A percentile compares a stretch with the other conserved stretches of the same genome.
phyloP scores from a whole-genome alignment of 2,329 filamentous ascomycete species.

The Cordyceps cateniannulata region DNA sequence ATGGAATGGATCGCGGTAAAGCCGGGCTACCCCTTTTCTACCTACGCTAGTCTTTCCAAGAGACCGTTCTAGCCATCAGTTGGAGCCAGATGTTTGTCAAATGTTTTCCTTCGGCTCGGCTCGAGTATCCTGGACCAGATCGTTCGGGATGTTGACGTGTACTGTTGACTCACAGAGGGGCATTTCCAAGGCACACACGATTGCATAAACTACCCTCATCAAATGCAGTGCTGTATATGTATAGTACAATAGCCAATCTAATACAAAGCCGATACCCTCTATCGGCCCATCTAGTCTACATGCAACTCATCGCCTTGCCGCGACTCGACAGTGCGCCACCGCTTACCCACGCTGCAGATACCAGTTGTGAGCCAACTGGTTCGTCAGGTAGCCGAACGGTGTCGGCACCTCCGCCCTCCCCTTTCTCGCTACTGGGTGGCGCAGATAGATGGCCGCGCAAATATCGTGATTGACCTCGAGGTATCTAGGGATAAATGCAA shows the following conservation, averaged over 20 bases:
- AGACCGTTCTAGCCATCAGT: neutral
- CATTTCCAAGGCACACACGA: neutral
- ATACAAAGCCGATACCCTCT: neutral
- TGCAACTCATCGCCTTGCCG: neutral
- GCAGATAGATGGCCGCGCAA: slow-evolving; percentile 88
- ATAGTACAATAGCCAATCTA: slow-evolving; percentile 9
- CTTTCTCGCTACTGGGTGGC: slow-evolving; percentile 84
- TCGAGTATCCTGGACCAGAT: too few relatives aligned
- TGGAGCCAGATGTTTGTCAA: too few relatives aligned
- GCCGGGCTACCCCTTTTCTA: neutral
- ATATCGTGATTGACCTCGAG: slow-evolving; percentile 97
- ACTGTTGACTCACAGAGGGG: too few relatives aligned
- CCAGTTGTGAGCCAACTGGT: slow-evolving; percentile 86
- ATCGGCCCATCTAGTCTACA: slow-evolving; percentile 7
- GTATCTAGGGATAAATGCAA: slow-evolving; percentile 91
- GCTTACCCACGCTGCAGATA: slow-evolving; percentile 73
- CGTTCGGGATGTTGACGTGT: too few relatives aligned
- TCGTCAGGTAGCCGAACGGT: slow-evolving; percentile 65
- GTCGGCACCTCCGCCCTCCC: slow-evolving; percentile 78
- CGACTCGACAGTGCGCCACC: slow-evolving; percentile 10
- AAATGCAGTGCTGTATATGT: slow-evolving; percentile 6
- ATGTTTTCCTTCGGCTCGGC: too few relatives aligned
- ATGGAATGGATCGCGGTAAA: neutral
- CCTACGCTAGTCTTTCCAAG: neutral
- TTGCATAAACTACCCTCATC: neutral